phyloP scores from a whole-genome alignment of 1,139 yeast genomes.

The Yamadazyma jaroonii region DNA sequence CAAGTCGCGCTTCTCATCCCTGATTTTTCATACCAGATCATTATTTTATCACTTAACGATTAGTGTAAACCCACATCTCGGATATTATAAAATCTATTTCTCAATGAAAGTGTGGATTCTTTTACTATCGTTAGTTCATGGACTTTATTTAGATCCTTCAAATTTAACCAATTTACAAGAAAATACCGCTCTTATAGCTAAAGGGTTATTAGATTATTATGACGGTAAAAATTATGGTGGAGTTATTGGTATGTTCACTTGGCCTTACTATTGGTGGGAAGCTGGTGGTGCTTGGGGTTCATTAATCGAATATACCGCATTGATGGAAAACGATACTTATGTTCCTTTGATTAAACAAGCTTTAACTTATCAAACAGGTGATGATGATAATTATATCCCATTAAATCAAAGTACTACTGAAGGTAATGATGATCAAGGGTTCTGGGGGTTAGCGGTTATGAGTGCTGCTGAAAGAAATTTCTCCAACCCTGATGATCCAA shows the following conservation, averaged over 20 bases:
- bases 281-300: slow-evolving; percentile 89
- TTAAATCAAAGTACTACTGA: slow-evolving; percentile 71
- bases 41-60: too few species aligned
- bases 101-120: too few species aligned
- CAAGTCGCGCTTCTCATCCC: too few species aligned
- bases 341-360: slow-evolving; percentile 55
- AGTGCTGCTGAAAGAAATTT: slow-evolving; percentile 82
- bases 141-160: slow-evolving; percentile 31
- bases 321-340: slow-evolving; percentile 62
- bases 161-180: slow-evolving; percentile 34
- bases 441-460: slow-evolving; percentile 86
- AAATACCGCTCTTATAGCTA: slow-evolving; percentile 56
- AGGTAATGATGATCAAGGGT: slow-evolving; percentile 92
- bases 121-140: neutral
- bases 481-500: slow-evolving; percentile 50
- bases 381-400: slow-evolving; percentile 68
- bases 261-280: slow-evolving; percentile 93
- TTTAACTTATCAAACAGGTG: slow-evolving; percentile 64
- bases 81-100: too few species aligned
- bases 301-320: slow-evolving; percentile 62
- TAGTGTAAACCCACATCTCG: too few species aligned
- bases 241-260: slow-evolving; percentile 69
- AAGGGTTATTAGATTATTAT: slow-evolving; percentile 73
- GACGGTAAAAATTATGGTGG: slow-evolving; percentile 66
- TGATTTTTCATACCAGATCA: too few species aligned